These are phyloP conservation scores for Kwoniella shandongensis DNA, from an alignment of 768 basidiomycete species.

Conservation along the genomic window DNA sequence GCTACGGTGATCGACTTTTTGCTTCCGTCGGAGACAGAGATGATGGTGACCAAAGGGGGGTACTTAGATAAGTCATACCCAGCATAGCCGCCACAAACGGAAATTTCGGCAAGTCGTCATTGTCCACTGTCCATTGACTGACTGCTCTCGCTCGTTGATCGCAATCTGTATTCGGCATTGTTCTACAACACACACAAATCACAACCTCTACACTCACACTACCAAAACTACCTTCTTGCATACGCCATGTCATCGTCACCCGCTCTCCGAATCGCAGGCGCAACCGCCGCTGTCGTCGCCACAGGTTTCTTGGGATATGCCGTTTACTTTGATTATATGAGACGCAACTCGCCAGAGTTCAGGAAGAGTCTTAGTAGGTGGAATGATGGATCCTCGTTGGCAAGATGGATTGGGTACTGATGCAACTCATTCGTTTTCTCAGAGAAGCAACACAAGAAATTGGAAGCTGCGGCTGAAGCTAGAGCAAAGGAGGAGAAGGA, in stretches of 20 bases:
- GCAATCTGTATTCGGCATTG: no score
- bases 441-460: slow-evolving; percentile 93
- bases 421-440: background rate
- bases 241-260: slow-evolving; percentile 13
- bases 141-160: background rate
- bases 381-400: slow-evolving; percentile 11
- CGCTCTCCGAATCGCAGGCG: slow-evolving; percentile 32
- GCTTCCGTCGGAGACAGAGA: no score
- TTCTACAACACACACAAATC: no score
- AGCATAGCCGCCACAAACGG: no score
- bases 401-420: background rate
- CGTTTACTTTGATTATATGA: slow-evolving; percentile 90
- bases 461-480: slow-evolving; percentile 65
- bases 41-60: no score
- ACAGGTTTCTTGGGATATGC: slow-evolving; percentile 67
- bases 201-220: no score
- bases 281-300: slow-evolving; percentile 45
- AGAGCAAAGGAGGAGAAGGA: slow-evolving; percentile 47
- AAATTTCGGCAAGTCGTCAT: background rate
- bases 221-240: background rate
- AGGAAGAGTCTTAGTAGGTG: slow-evolving; percentile 74
- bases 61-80: no score
- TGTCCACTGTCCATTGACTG: background rate
- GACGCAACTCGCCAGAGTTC: slow-evolving; percentile 82
- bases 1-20: no score